Evolutionary conservation across 495 filamentous ascomycete genomes (phyloP), one percentile per base, ranked within the genome.

Genomic region (Arthonia radiata): DNA sequence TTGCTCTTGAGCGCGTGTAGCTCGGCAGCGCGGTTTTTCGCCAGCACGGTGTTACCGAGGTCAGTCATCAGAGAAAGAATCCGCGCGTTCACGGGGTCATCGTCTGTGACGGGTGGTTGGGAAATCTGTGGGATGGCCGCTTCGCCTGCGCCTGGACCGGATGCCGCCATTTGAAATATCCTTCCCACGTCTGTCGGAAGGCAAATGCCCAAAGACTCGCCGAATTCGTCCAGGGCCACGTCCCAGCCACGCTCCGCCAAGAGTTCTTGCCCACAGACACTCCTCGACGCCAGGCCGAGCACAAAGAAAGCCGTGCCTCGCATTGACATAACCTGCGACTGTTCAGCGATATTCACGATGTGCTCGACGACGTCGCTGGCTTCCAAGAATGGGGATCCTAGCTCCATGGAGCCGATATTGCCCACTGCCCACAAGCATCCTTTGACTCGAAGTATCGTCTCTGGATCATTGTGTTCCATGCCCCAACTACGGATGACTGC

Each of bases 341-440:
- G 54, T 39, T 89, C 69, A 2, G 86, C 89, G 43, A 97, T 92
- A 37, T 61, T 53, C 28, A 93, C 65, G 24, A 94, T 80, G 31
- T 67, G 61, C 40, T 69, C 60, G 15, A 93, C 75, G 16, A 93
- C 77, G 31, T 92, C 75, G 23, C 67, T 67, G 29, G 71, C 71
- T 43, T 83, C 78, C 3, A 97, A 57, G 47, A 97, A 97, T 0
- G 78, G 76, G 0, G 81, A 86, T 2, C 89, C 86, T 17, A 93
- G 65, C 37, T 91, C 82, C 89, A 97, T 97, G 2, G 80, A 91
- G 1, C 86, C 86, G 25, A 97, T 80, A 40, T 97, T 97, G 15
- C 89, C 86, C 5, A 97, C 78, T 0, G 86, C 86, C 86, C 86
- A 97, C 12, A 97, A 59, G 41, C 78, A 92, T 15, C 89, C 86